Conservation (phyloP, 495 filamentous ascomycete species). For the Neurospora hispaniola region DNA sequence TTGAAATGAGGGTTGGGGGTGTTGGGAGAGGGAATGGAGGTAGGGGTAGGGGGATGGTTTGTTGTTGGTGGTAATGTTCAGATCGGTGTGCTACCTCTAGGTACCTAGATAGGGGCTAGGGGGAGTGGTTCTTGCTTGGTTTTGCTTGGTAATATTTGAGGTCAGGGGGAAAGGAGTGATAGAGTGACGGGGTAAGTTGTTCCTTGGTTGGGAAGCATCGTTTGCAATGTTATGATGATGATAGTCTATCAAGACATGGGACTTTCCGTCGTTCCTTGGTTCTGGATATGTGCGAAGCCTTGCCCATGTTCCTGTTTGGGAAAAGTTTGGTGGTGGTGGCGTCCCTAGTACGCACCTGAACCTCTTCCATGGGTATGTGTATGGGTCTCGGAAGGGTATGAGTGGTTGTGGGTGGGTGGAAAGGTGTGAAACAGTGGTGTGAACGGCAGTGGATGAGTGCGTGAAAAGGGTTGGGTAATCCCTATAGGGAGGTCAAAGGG, state of each 20-base stretch:
- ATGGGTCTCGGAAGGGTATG: neutral
- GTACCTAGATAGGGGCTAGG: neutral
- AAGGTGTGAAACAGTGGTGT: neutral
- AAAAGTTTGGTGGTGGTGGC: neutral
- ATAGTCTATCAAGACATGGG: neutral
- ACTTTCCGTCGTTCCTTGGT: neutral
- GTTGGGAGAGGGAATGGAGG: too few relatives aligned
- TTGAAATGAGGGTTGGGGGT: neutral
- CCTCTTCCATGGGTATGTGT: neutral
- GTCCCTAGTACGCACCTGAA: neutral
- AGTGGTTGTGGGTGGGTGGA: neutral
- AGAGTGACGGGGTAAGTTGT: neutral
- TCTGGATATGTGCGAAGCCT: neutral
- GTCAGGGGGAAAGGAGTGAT: neutral
- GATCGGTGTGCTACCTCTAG: too few relatives aligned
- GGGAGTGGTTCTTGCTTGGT: neutral
- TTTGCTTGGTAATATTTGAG: neutral
- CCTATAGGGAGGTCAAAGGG: neutral
- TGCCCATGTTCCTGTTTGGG: neutral
- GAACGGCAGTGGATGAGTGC: neutral
- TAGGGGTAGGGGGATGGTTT: neutral
- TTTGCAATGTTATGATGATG: neutral
- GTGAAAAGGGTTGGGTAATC: neutral
- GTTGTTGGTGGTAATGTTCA: neutral
- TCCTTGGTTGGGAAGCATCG: neutral